phyloP scores from a whole-genome alignment of 257 asterid species.

The Petunia axillaris region DNA sequence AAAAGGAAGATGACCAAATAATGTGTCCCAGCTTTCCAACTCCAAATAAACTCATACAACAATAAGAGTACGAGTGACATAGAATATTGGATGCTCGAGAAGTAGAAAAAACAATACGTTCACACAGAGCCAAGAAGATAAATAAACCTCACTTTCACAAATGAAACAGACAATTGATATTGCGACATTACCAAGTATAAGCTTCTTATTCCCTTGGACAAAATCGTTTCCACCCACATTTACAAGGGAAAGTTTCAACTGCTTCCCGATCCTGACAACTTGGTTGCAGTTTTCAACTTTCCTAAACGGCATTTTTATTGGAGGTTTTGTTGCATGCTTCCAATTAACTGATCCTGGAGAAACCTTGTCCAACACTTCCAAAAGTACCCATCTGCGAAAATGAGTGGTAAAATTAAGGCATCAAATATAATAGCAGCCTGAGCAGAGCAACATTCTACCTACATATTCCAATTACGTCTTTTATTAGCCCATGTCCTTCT shows the following conservation, averaged over 20 bases:
- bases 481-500: neutral
- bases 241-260: conserved; percentile 81
- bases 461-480: neutral
- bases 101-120: neutral
- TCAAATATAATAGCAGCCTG: neutral
- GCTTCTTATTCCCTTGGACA: conserved; percentile 97
- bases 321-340: conserved; percentile 95
- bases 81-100: conserved; percentile 1
- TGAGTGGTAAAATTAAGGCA: neutral
- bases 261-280: conserved; percentile 82
- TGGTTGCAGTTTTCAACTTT: conserved; percentile 98
- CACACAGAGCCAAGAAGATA: neutral
- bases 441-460: neutral
- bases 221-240: conserved; percentile 96
- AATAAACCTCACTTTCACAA: conserved; percentile 19
- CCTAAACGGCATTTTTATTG: conserved; percentile 91
- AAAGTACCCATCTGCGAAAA: conserved; percentile 74
- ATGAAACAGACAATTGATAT: conserved; percentile 19
- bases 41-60: too few relatives aligned
- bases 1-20: too few relatives aligned
- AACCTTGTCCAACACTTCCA: conserved; percentile 87
- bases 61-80: too few relatives aligned
- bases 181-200: conserved; percentile 76
- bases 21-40: too few relatives aligned
- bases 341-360: conserved; percentile 83